Evolutionary conservation across 345 rosid genomes (phyloP).

Genomic region (Salix brachista): DNA sequence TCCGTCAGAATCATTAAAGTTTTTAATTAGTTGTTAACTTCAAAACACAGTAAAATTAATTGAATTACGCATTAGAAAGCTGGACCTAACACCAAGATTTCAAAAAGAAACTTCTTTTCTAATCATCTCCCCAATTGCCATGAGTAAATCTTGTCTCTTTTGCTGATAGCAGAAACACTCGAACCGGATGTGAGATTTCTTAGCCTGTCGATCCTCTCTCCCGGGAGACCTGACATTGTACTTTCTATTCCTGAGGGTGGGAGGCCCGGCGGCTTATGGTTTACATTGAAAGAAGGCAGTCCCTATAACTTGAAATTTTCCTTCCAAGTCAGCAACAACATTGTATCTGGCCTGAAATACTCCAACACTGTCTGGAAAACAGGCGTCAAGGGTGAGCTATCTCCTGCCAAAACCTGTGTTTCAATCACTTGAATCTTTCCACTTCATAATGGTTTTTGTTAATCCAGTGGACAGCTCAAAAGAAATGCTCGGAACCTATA

Average conservation of each 20-base stretch:
- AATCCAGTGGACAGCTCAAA: slow-evolving; percentile 59
- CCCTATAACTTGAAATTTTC: slow-evolving; percentile 56
- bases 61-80: too few species aligned
- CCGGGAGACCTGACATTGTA: slow-evolving; percentile 56
- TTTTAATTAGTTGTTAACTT: too few species aligned
- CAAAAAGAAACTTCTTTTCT: not conserved
- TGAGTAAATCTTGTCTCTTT: not conserved
- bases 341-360: slow-evolving; percentile 81
- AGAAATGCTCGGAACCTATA: slow-evolving; percentile 78
- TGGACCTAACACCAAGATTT: too few species aligned
- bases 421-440: not conserved
- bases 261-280: slow-evolving; percentile 61
- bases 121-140: not conserved
- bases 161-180: slow-evolving; percentile 55
- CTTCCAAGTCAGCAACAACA: slow-evolving; percentile 78
- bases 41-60: too few species aligned
- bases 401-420: not conserved
- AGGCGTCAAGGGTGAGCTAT: slow-evolving; percentile 52
- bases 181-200: slow-evolving; percentile 72
- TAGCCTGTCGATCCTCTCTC: slow-evolving; percentile 55
- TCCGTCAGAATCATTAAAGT: too few species aligned
- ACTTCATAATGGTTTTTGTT: not conserved
- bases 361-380: slow-evolving; percentile 80
- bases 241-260: slow-evolving; percentile 57
- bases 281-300: slow-evolving; percentile 72